Percentiles rank a stretch among this genome's conserved stretches.
These are phyloP conservation scores for Aethionema arabicum DNA, from an alignment of 345 rosid genomes.

Conservation along the genomic window DNA sequence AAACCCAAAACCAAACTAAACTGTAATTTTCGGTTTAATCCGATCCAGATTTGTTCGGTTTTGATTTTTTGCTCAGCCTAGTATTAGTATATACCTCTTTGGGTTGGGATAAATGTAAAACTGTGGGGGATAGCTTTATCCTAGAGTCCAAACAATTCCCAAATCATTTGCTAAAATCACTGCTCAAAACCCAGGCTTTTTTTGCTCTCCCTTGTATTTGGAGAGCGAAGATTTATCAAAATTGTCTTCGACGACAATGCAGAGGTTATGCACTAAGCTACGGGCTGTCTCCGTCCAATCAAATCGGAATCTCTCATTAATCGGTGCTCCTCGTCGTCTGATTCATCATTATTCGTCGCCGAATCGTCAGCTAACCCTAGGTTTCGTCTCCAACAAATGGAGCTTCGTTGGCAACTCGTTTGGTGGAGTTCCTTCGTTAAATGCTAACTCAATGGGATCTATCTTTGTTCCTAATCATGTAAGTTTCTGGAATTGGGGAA, in stretches of 20 bases:
- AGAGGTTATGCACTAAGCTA: constrained; percentile 60
- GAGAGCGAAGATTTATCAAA: neutral
- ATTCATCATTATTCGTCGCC: constrained; percentile 41
- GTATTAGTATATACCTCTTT: no score
- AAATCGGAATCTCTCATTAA: constrained; percentile 28
- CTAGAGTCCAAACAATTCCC: constrained; percentile 9
- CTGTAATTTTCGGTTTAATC: no score
- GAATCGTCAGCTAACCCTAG: constrained; percentile 28
- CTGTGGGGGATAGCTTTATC: neutral
- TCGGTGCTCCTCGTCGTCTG: constrained; percentile 37
- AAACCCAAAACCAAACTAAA: no score
- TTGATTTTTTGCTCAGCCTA: no score
- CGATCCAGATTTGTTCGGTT: no score
- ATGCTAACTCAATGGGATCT: constrained; percentile 29
- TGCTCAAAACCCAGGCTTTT: neutral
- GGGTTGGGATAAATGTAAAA: neutral
- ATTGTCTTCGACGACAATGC: constrained; percentile 47
- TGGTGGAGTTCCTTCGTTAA: constrained; percentile 22
- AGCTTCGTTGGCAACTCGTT: constrained; percentile 27
- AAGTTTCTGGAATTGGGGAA: constrained; percentile 25
- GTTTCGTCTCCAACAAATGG: constrained; percentile 32
- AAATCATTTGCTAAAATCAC: constrained; percentile 4
- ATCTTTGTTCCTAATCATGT: constrained; percentile 42
- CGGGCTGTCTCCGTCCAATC: constrained; percentile 48
- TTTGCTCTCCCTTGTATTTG: neutral